phyloP scores from a whole-genome alignment of 2,329 filamentous ascomycete genomes.

The Davidsoniella neocaledoniae region DNA sequence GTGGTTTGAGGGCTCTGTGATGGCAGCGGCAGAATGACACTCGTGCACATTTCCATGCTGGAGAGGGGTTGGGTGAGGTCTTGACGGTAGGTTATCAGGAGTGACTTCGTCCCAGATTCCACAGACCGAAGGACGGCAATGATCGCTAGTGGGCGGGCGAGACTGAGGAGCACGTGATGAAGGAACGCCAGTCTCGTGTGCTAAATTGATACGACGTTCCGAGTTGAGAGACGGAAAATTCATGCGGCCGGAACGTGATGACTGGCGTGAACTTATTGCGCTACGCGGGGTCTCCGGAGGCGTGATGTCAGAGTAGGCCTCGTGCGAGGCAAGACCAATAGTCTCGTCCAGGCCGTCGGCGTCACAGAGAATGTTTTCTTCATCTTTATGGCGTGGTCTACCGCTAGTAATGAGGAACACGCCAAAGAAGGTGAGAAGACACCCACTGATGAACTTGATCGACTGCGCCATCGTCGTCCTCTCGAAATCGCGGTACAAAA shows the following conservation, averaged over 20 bases:
- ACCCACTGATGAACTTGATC: conserved; percentile 76
- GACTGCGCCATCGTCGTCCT: conserved; percentile 57
- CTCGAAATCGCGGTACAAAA: conserved; percentile 91
- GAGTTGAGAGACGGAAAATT: conserved; percentile 25
- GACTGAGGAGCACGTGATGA: conserved; percentile 19
- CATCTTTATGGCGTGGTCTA: conserved; percentile 39
- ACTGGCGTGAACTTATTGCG: conserved; percentile 24
- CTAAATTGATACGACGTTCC: conserved; percentile 21
- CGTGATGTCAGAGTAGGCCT: conserved; percentile 11
- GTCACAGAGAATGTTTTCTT: conserved; percentile 36
- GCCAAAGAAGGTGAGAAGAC: conserved; percentile 80
- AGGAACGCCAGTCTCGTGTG: conserved; percentile 22
- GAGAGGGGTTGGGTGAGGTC: conserved; percentile 3
- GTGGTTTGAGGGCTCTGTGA: conserved; percentile 19
- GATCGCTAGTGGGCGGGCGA: background rate
- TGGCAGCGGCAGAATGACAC: conserved; percentile 15
- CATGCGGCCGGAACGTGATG: conserved; percentile 23
- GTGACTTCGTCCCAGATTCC: conserved; percentile 2
- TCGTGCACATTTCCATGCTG: conserved; percentile 16
- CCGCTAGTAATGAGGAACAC: conserved; percentile 96
- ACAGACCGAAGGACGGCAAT: background rate
- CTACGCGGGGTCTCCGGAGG: conserved; percentile 3
- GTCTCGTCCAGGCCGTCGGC: conserved; percentile 45
- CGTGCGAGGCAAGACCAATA: conserved; percentile 38
- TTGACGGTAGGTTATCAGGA: conserved; percentile 20